Percentiles rank a stretch among this genome's conserved stretches.
These are phyloP conservation scores for Chlorencoelia australis DNA, from an alignment of 2,329 filamentous ascomycete genomes.

Conservation along the genomic window DNA sequence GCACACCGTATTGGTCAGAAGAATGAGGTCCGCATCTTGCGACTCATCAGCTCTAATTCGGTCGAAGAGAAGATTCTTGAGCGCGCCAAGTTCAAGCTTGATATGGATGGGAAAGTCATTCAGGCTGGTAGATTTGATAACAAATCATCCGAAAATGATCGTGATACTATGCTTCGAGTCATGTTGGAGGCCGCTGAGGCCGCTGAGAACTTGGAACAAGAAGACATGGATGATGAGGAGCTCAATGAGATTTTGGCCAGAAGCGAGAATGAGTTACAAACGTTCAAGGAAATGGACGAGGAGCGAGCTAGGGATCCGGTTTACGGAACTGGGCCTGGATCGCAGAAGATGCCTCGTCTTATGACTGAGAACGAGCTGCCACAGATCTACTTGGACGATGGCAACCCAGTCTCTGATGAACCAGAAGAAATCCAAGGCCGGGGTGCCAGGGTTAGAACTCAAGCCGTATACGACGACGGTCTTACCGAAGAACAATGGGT, in stretches of 20 bases:
- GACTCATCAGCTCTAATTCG: constrained; percentile 91
- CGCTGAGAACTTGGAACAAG: constrained; percentile 62
- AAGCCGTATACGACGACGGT: constrained; percentile 92
- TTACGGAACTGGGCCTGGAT: constrained; percentile 59
- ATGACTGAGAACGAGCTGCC: constrained; percentile 83
- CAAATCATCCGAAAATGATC: constrained; percentile 96
- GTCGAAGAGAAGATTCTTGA: constrained; percentile 98
- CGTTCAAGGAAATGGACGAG: constrained; percentile 78
- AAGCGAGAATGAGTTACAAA: constrained; percentile 63
- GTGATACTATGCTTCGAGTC: constrained; percentile 91
- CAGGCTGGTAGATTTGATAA: constrained; percentile 99
- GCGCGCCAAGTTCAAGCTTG: constrained; percentile 91
- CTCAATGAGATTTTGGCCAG: constrained; percentile 90
- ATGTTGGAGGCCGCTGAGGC: constrained; percentile 76
- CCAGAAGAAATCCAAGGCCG: constrained; percentile 71
- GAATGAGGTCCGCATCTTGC: constrained; percentile 95
- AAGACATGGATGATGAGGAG: constrained; percentile 98
- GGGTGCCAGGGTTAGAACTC: constrained; percentile 87
- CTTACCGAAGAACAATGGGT: constrained; percentile 98
- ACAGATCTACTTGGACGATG: constrained; percentile 86
- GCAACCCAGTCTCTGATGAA: constrained; percentile 70
- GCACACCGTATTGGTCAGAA: constrained; percentile 99
- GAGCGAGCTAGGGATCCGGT: constrained; percentile 54
- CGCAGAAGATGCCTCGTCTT: constrained; percentile 63
- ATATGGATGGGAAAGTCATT: constrained; percentile 99